A percentile compares a stretch with the other conserved stretches of the same genome.
phyloP scores from a whole-genome alignment of 257 asterid species.

The Salvia hispanica region DNA sequence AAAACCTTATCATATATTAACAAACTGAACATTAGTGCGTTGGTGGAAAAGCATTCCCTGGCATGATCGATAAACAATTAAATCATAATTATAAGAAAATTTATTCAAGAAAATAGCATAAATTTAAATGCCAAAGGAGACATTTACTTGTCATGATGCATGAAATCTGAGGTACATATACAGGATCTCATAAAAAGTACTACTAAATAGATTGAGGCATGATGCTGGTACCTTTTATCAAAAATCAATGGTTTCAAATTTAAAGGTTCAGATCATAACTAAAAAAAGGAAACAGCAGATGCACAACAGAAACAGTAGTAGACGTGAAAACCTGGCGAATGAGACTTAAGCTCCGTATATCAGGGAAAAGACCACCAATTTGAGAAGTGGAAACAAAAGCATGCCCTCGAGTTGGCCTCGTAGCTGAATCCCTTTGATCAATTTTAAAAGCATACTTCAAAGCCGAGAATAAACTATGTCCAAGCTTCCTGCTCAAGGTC shows the following conservation, averaged over 20 bases:
- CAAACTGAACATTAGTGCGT: background rate
- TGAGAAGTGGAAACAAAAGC: conserved; percentile 83
- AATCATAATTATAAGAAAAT: background rate
- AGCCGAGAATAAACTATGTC: conserved; percentile 74
- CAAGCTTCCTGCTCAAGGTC: conserved; percentile 85
- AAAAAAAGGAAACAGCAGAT: background rate
- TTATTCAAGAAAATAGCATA: background rate
- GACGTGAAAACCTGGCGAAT: conserved; percentile 73
- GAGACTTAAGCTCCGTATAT: conserved; percentile 63
- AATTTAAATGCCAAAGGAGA: conserved; percentile 2
- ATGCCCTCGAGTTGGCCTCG: conserved; percentile 84
- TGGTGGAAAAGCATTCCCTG: background rate
- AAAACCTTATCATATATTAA: background rate
- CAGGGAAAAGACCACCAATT: conserved; percentile 83
- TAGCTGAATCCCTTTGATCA: conserved; percentile 73
- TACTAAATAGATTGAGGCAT: background rate
- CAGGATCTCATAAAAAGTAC: conserved; percentile 4
- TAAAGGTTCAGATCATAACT: conserved; percentile 13
- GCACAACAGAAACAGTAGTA: conserved; percentile 1
- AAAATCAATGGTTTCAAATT: conserved; percentile 7
- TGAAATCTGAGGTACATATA: background rate
- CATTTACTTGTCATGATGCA: background rate
- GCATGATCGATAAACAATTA: too few species aligned
- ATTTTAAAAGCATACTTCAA: conserved; percentile 72
- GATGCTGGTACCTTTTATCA: conserved; percentile 17